These are phyloP conservation scores for Bassia scoparia DNA, from an alignment of 148 eudicot genomes.

Conservation along the genomic window DNA sequence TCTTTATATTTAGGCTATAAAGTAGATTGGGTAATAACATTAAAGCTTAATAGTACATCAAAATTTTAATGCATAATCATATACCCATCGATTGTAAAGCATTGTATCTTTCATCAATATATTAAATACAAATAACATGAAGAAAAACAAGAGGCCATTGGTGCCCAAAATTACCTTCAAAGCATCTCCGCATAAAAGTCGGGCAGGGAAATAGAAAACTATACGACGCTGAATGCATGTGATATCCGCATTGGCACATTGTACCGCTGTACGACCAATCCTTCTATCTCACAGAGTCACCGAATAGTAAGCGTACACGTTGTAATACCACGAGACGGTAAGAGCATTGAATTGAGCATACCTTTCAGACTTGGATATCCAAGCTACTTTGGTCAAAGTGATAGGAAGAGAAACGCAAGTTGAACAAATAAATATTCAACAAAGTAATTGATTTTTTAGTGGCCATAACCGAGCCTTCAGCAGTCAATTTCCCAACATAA, in stretches of 20 bases:
- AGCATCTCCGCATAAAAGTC: conserved; percentile 93
- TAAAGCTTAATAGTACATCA: neutral
- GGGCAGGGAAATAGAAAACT: conserved; percentile 87
- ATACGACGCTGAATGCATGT: conserved; percentile 90
- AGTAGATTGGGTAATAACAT: neutral
- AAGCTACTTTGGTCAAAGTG: neutral
- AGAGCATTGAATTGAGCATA: neutral
- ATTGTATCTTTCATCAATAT: neutral
- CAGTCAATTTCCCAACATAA: conserved; percentile 61
- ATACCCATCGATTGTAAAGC: no score
- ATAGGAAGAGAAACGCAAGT: neutral
- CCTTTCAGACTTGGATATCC: neutral
- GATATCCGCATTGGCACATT: conserved; percentile 97
- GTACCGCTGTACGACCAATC: conserved; percentile 91
- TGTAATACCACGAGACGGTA: neutral
- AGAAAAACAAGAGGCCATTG: neutral
- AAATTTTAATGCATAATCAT: no score
- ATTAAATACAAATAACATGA: neutral
- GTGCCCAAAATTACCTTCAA: conserved; percentile 55
- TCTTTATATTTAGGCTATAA: neutral
- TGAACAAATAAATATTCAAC: no score
- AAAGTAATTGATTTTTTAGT: no score
- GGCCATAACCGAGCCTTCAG: conserved; percentile 90
- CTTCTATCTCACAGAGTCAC: conserved; percentile 64
- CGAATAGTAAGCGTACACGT: neutral